Base-by-base conservation (phyloP, 176 grass and related monocot species). In the Carex myosuroides region DNA sequence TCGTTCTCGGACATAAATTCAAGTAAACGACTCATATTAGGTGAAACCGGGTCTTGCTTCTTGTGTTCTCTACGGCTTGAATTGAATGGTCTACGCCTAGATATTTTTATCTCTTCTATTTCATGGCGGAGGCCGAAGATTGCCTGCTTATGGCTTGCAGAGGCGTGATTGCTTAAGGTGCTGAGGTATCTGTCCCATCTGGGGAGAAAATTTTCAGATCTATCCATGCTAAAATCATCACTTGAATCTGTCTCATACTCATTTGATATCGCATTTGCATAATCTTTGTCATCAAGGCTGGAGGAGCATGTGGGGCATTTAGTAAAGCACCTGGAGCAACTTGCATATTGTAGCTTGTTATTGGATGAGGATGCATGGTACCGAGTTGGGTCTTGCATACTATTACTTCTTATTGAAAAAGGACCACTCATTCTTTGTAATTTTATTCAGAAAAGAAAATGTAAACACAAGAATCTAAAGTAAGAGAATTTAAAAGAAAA, bases 1-100 rank as follows among this genome's bases (percentile, higher is more conserved):
- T 77, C 72, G 5, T 77, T 77, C 50, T 32, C 50, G 1, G 72
- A 77, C 50, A 77, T 77, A 12, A 77, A 77, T 77, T 77, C 72
- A 32, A 77, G 72, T 17, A 77, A 26, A 6, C 72, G 72, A 50
- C 44, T 77, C 72, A 77, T 77, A 30, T 44, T 77, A 30, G 72
- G 72, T 55, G 72, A 77, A 77, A 77, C 12, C 10, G 22, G 46
- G 5, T 77, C 50, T 3, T 12, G 12, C 0, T 77, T 22, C 22
- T 9, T 77, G 72, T 17, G 24, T 77, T 30, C 50, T 30, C 50
- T 77, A 13, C 0, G 13, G 24, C 50, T 77, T 32, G 22, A 77
- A 30, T 29, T 77, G 5, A 17, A 30, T 56, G 72, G 17, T 77
- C 22, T 50, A 2, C 12, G 72, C 72, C 50, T 54, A 29, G 20